phyloP scores from a whole-genome alignment of 2,329 filamentous ascomycete species.

The Pseudogymnoascus sp. region DNA sequence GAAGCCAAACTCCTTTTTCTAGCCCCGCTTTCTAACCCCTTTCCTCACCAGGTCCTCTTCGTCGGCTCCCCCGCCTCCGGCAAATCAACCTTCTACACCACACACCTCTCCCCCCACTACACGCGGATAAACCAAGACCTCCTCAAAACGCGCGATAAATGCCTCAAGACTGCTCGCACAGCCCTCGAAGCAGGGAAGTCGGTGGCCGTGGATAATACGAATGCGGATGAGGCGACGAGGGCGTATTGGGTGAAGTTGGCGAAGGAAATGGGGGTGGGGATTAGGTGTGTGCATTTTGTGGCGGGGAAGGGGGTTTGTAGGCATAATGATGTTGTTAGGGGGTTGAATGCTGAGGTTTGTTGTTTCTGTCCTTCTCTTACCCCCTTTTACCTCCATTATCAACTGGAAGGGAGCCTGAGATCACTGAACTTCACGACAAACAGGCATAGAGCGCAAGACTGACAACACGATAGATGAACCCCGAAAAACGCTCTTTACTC shows the following conservation, averaged over 20 bases:
- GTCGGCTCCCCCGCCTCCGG: constrained; percentile 84
- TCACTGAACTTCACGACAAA: background rate
- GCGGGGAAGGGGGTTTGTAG: constrained; percentile 39
- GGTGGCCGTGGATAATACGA: constrained; percentile 90
- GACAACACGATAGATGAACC: constrained; percentile 54
- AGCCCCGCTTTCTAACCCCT: background rate
- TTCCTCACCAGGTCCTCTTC: constrained; percentile 51
- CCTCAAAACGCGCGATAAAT: constrained; percentile 64
- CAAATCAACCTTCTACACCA: constrained; percentile 87
- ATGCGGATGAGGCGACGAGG: constrained; percentile 70
- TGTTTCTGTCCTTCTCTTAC: constrained; percentile 8
- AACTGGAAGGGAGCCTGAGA: background rate
- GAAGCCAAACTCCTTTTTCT: too few relatives aligned
- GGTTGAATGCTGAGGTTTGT: constrained; percentile 43
- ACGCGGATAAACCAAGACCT: constrained; percentile 83
- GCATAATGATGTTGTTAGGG: constrained; percentile 81
- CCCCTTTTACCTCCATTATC: background rate
- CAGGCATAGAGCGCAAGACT: constrained; percentile 6
- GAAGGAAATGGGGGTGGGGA: constrained; percentile 58
- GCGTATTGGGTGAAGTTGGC: constrained; percentile 73
- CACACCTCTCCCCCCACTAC: constrained; percentile 69
- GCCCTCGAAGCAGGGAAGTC: constrained; percentile 56
- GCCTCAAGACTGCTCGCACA: constrained; percentile 63
- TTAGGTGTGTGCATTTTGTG: constrained; percentile 51
- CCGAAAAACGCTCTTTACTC: constrained; percentile 65